phyloP scores from a whole-genome alignment of 768 basidiomycete genomes.

The Pulveroboletus sp. region DNA sequence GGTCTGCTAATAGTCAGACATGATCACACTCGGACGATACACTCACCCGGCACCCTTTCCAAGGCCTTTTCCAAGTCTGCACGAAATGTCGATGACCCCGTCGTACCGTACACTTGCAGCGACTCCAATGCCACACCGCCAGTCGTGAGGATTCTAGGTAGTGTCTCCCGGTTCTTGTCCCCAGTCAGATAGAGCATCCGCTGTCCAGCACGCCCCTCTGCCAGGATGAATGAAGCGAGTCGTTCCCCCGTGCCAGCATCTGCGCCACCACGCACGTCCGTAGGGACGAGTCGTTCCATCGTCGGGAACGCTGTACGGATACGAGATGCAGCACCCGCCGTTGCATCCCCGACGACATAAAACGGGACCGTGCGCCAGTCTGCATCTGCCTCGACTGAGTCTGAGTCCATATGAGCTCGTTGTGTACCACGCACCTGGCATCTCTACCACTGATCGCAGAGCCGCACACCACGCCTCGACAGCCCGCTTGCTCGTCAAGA shows the following conservation, averaged over 20 bases:
- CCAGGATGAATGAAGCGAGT: constrained; percentile 63
- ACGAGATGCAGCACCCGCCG: constrained; percentile 44
- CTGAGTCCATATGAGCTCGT: too few relatives aligned
- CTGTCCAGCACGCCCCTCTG: constrained; percentile 27
- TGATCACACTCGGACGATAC: neutral
- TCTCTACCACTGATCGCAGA: constrained; percentile 12
- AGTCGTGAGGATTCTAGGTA: constrained; percentile 48
- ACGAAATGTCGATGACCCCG: constrained; percentile 51
- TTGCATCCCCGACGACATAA: constrained; percentile 75
- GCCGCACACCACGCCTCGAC: constrained; percentile 68
- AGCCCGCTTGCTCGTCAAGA: constrained; percentile 77
- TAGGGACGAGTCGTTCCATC: constrained; percentile 35
- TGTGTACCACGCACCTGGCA: constrained; percentile 12
- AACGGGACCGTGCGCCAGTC: constrained; percentile 64
- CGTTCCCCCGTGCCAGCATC: constrained; percentile 66
- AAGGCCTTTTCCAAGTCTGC: constrained; percentile 38
- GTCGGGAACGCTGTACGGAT: constrained; percentile 30
- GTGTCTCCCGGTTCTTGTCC: constrained; percentile 79
- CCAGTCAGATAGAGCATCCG: constrained; percentile 74
- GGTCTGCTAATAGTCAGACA: neutral
- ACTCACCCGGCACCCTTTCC: constrained; percentile 22
- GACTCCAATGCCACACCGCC: constrained; percentile 44
- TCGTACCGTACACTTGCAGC: constrained; percentile 72
- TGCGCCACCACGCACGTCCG: constrained; percentile 40
- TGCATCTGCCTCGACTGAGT: neutral